These are phyloP conservation scores for Saturnispora saitoi DNA, from an alignment of 805 yeast species.

Conservation along the genomic window DNA sequence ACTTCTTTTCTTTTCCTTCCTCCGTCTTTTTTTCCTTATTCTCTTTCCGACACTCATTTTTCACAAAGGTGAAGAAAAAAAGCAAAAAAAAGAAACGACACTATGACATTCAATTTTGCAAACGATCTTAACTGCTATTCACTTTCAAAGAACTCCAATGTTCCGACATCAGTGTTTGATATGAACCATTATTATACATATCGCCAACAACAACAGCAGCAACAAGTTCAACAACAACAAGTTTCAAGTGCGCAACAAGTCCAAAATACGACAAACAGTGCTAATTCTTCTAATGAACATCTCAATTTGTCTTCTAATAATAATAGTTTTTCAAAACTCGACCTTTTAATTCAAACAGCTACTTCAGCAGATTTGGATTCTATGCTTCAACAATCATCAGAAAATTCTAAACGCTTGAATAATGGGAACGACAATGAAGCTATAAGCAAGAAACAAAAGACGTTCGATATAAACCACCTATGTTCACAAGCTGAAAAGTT, in stretches of 20 bases:
- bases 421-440: background rate
- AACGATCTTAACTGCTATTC: constrained; percentile 28
- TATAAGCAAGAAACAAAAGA: background rate
- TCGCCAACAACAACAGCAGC: constrained; percentile 13
- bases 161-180: constrained; percentile 18
- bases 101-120: constrained; percentile 14
- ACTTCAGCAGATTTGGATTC: constrained; percentile 14
- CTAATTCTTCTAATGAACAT: background rate
- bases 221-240: background rate
- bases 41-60: no score
- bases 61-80: background rate
- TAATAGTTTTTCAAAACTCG: constrained; percentile 20
- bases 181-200: constrained; percentile 18
- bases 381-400: background rate
- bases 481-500: constrained; percentile 8
- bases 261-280: no score
- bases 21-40: background rate
- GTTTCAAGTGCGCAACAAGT: no score
- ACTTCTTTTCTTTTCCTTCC: background rate
- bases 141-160: constrained; percentile 22
- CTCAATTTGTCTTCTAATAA: background rate
- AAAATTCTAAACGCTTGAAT: background rate
- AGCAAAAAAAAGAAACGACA: constrained; percentile 1
- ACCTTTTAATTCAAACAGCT: constrained; percentile 27
- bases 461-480: constrained; percentile 1